These are phyloP conservation scores for Fereydounia khargensis DNA, from an alignment of 1,284 basidiomycete genomes.

Conservation along the genomic window DNA sequence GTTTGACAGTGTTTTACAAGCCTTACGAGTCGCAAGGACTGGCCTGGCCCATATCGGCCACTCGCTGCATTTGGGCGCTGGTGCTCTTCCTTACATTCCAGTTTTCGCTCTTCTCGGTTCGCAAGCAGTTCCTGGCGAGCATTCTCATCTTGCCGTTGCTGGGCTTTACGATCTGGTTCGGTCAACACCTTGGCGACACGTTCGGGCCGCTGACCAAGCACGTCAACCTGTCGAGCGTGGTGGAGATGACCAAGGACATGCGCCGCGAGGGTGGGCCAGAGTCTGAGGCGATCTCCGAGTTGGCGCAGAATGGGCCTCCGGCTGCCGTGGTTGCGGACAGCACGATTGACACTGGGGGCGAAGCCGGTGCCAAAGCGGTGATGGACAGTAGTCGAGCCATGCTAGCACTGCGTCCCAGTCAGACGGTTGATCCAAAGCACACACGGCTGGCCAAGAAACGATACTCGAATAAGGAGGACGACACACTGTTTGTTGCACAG, in stretches of 20 bases:
- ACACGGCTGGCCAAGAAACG: constrained; percentile 62
- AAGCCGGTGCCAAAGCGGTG: neutral
- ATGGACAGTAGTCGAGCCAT: constrained; percentile 1
- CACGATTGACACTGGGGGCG: neutral
- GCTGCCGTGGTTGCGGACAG: constrained; percentile 4
- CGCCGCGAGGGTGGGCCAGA: neutral
- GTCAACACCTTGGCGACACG: constrained; percentile 70
- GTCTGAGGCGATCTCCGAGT: constrained; percentile 8
- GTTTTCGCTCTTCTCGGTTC: constrained; percentile 72
- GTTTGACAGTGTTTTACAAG: constrained; percentile 72
- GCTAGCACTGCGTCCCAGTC: constrained; percentile 12
- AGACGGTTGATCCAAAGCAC: constrained; percentile 23
- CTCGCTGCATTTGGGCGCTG: constrained; percentile 54
- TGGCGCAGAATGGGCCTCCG: constrained; percentile 21
- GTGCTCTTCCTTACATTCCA: constrained; percentile 54
- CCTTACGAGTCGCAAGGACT: constrained; percentile 89
- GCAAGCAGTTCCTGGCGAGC: constrained; percentile 73
- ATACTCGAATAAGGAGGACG: constrained; percentile 80
- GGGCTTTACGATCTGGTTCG: constrained; percentile 73
- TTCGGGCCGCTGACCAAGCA: constrained; percentile 77
- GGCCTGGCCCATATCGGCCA: constrained; percentile 72
- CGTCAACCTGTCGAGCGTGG: constrained; percentile 58
- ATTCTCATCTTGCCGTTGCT: constrained; percentile 77
- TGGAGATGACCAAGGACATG: constrained; percentile 19
- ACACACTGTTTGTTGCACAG: constrained; percentile 79